phyloP scores from a whole-genome alignment of 345 rosid genomes.

The Arabis alpina region DNA sequence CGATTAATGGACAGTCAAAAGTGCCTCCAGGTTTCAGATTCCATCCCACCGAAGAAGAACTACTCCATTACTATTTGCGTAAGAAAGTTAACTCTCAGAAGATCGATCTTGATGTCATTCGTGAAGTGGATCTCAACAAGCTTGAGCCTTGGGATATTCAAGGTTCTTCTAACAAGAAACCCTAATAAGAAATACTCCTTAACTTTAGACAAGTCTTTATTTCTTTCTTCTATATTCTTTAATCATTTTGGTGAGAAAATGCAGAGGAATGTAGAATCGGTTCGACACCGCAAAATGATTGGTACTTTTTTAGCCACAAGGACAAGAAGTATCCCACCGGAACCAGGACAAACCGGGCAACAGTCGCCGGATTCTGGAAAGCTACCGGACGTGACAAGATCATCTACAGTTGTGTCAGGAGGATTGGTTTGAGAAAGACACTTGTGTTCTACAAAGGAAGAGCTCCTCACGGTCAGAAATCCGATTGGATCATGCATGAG shows the following conservation, averaged over 20 bases:
- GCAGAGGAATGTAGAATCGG: slow-evolving; percentile 94
- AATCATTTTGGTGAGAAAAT: slow-evolving; percentile 16
- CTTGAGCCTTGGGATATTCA: slow-evolving; percentile 99
- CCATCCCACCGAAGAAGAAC: slow-evolving; percentile 98
- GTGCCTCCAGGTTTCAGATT: slow-evolving; percentile 99
- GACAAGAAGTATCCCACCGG: slow-evolving; percentile 98
- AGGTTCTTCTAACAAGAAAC: slow-evolving; percentile 52
- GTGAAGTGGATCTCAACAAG: slow-evolving; percentile 98
- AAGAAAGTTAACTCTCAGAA: slow-evolving; percentile 84
- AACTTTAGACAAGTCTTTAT: background rate
- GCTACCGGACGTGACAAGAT: slow-evolving; percentile 98
- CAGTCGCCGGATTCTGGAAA: slow-evolving; percentile 96
- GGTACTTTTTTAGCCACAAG: slow-evolving; percentile 99
- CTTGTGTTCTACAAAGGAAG: slow-evolving; percentile 91
- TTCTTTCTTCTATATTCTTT: background rate
- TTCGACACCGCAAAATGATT: slow-evolving; percentile 90
- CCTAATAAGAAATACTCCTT: background rate
- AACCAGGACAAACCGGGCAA: slow-evolving; percentile 92
- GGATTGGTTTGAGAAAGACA: slow-evolving; percentile 93
- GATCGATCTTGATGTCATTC: slow-evolving; percentile 96
- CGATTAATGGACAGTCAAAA: slow-evolving; percentile 91
- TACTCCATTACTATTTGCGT: slow-evolving; percentile 87
- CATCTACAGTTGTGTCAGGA: slow-evolving; percentile 64
- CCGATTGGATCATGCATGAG: slow-evolving; percentile 99
- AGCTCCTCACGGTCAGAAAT: slow-evolving; percentile 97